A percentile compares a stretch with the other conserved stretches of the same genome.
phyloP scores from a whole-genome alignment of 2,329 filamentous ascomycete genomes.

The Beauveria scarabaeidicola region DNA sequence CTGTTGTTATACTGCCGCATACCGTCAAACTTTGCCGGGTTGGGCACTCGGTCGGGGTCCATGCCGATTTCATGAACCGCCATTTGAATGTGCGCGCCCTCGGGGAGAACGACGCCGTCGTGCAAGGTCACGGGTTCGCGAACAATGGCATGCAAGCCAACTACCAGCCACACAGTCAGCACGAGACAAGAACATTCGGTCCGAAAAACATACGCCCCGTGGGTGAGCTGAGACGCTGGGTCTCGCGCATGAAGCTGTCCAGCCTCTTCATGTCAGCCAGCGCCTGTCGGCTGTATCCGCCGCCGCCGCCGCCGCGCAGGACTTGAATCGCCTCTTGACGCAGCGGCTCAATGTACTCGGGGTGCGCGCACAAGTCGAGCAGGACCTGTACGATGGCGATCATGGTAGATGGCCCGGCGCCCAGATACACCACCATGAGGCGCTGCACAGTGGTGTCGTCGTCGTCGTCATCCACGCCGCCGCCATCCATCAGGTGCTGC shows the following conservation, averaged over 20 bases:
- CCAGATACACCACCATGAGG: conserved; percentile 6
- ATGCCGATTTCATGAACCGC: not conserved
- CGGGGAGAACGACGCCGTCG: not conserved
- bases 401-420: not conserved
- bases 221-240: conserved; percentile 19
- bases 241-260: conserved; percentile 35
- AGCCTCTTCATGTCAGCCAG: conserved; percentile 31
- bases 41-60: not conserved
- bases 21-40: not conserved
- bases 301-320: conserved; percentile 19
- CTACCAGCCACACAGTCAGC: not conserved
- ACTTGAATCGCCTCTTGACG: conserved; percentile 32
- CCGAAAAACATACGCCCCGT: not conserved
- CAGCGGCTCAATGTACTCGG: conserved; percentile 31
- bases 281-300: conserved; percentile 27
- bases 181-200: not conserved
- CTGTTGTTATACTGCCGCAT: conserved; percentile 2
- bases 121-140: not conserved
- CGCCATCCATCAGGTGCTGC: conserved; percentile 8
- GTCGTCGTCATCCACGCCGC: not conserved
- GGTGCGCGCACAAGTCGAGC: conserved; percentile 29
- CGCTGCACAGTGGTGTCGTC: not conserved
- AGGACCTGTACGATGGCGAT: conserved; percentile 22
- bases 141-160: conserved; percentile 2
- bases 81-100: conserved; percentile 6